Evolutionary conservation across 2,329 filamentous ascomycete species (phyloP).

Genomic region (Elsinoe ampelina): DNA sequence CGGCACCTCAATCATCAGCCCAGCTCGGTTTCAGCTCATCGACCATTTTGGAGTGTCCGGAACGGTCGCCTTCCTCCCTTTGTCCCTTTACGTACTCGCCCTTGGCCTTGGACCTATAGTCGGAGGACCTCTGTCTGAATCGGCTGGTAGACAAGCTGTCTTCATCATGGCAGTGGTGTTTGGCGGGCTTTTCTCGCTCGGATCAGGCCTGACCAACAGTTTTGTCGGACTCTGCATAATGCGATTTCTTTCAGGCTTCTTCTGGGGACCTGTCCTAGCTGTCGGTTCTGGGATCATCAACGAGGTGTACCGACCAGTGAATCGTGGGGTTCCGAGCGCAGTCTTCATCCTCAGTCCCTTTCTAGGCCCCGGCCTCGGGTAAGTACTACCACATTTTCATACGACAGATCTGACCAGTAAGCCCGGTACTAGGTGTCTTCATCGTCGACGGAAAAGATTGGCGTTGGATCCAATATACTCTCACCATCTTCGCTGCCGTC

Average conservation of each 20-base stretch:
- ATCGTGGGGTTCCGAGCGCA: constrained; percentile 27
- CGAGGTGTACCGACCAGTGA: constrained; percentile 29
- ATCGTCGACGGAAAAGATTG: constrained; percentile 33
- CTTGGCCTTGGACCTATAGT: constrained; percentile 64
- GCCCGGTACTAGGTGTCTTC: constrained; percentile 36
- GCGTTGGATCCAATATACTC: constrained; percentile 34
- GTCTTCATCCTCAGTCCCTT: constrained; percentile 35
- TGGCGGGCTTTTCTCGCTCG: constrained; percentile 45
- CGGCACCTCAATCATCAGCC: constrained; percentile 11
- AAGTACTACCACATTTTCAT: constrained; percentile 9
- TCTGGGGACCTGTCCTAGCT: constrained; percentile 29
- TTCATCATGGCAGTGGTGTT: constrained; percentile 58
- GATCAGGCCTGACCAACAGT: constrained; percentile 45
- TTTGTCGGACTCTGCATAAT: constrained; percentile 61
- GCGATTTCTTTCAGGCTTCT: constrained; percentile 42
- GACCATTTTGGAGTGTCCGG: constrained; percentile 45
- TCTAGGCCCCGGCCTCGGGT: constrained; percentile 31
- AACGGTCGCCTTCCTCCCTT: constrained; percentile 48
- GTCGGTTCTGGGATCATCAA: constrained; percentile 35
- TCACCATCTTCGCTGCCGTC: constrained; percentile 32
- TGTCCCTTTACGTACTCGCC: constrained; percentile 50
- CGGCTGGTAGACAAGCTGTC: constrained; percentile 59
- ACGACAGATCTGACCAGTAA: constrained; percentile 15
- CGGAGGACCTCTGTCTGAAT: constrained; percentile 64
- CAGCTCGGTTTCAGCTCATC: constrained; percentile 32